These are phyloP conservation scores for Fusarium temperatum DNA, from an alignment of 2,329 filamentous ascomycete species.

Conservation along the genomic window DNA sequence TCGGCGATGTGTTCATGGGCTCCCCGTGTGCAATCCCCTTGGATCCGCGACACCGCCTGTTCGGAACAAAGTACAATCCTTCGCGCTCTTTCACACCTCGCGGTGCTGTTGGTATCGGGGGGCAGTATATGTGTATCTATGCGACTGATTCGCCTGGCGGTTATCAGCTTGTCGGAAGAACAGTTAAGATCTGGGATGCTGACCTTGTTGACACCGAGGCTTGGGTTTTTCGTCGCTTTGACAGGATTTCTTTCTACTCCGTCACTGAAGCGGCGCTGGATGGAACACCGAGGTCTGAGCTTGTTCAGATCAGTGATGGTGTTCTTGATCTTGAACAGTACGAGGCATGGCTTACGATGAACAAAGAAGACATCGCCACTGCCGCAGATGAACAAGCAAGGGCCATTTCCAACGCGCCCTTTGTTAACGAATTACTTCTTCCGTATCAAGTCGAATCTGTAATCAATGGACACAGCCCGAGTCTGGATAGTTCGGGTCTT, in stretches of 20 bases:
- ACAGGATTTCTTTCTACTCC: slow-evolving; percentile 47
- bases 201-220: slow-evolving; percentile 14
- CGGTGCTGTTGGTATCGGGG: slow-evolving; percentile 48
- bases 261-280: slow-evolving; percentile 44
- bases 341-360: slow-evolving; percentile 44
- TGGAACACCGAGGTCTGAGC: slow-evolving; percentile 27
- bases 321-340: slow-evolving; percentile 45
- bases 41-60: slow-evolving; percentile 47
- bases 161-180: slow-evolving; percentile 50
- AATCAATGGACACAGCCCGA: not conserved
- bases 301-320: slow-evolving; percentile 42
- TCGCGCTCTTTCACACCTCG: slow-evolving; percentile 50
- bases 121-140: slow-evolving; percentile 53
- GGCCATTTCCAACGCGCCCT: slow-evolving; percentile 41
- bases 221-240: slow-evolving; percentile 47
- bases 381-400: slow-evolving; percentile 32
- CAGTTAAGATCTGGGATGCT: slow-evolving; percentile 47
- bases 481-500: not conserved
- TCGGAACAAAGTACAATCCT: slow-evolving; percentile 51
- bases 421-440: slow-evolving; percentile 42
- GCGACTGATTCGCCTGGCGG: slow-evolving; percentile 50
- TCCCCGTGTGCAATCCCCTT: slow-evolving; percentile 50
- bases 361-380: slow-evolving; percentile 40
- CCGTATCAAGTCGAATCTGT: slow-evolving; percentile 36
- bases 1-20: slow-evolving; percentile 53